Percentiles rank a stretch among this genome's conserved stretches.
Conservation (phyloP, 495 filamentous ascomycete genomes). For the Corynascus novoguineensis region DNA sequence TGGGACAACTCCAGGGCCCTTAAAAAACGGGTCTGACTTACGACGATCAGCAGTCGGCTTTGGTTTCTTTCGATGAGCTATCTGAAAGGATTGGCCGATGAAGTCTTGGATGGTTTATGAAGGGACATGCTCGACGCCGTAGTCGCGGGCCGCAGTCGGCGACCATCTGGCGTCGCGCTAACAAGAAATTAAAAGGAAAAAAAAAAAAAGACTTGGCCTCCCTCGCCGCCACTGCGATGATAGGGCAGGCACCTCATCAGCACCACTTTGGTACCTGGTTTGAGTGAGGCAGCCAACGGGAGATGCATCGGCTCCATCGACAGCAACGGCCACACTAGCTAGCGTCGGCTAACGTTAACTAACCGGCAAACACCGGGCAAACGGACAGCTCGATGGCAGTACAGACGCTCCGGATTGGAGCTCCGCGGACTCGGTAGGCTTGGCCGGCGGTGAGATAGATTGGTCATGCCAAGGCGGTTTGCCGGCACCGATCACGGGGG, state of each 20-base stretch:
- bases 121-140: conserved; percentile 1
- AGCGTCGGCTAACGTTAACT: not conserved
- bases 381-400: not conserved
- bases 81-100: not conserved
- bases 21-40: conserved; percentile 1
- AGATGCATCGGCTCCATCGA: not conserved
- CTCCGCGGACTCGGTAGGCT: not conserved
- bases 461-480: conserved; percentile 10
- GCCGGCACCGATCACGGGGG: not conserved
- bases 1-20: conserved; percentile 3
- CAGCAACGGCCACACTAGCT: no score
- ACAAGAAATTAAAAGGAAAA: not conserved
- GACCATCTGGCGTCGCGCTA: not conserved
- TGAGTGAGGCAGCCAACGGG: conserved; percentile 2
- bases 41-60: not conserved
- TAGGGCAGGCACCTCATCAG: not conserved
- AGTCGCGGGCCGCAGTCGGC: not conserved
- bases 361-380: not conserved
- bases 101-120: conserved; percentile 8
- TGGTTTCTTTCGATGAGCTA: not conserved
- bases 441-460: not conserved
- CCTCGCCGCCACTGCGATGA: no score
- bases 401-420: not conserved
- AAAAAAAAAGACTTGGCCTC: no score
- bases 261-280: no score